Base-by-base conservation (phyloP, 305 asterid species). In the Fraxinus floribunda region DNA sequence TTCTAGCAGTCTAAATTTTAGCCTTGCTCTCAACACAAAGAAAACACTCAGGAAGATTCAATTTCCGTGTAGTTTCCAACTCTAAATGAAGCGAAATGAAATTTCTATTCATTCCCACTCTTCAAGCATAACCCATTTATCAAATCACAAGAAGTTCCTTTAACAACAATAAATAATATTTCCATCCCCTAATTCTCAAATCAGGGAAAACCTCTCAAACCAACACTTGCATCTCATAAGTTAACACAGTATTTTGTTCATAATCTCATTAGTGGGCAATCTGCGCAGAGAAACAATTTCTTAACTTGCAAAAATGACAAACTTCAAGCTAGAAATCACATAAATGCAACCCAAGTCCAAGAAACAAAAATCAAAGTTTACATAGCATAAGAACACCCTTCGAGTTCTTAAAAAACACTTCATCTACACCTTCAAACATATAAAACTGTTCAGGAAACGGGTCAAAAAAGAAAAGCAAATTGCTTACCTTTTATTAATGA, bases 321-420 rank as follows among this genome's bases (percentile, higher is more conserved):
- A 36, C 41, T 20, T 22, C 46, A n/a, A 81, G 75, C 71, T 55
- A 66, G 39, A n/a, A 80, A 79, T 49, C 81, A 76, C 55, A 60
- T 26, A 78, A 70, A 26, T 55, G 16, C 39, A 77, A 39, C 72
- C 81, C 84, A 81, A 78, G 76, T 75, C 78, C 80, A 84, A 78
- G 81, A 80, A 82, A 62, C 8, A 3, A 29, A 16, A 79, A 77
- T 77, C 35, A 79, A 41, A 77, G 80, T 41, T 46, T 30, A 57
- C 68, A 57, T 57, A 57, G 3, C 10, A 57, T n/a, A n/a, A 57
- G 68, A 52, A 52, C 68, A 18, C 26, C 68, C 68, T 57, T n/a
- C 20, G 68, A 57, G 3, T n/a, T 57, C 11, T n/a, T 57, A n/a
- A 18, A 11, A 57, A 57, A 6, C 1, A 57, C 68, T 57, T 57